Evolutionary conservation across 257 asterid genomes (phyloP).

Genomic region (Solanum appendiculatum): DNA sequence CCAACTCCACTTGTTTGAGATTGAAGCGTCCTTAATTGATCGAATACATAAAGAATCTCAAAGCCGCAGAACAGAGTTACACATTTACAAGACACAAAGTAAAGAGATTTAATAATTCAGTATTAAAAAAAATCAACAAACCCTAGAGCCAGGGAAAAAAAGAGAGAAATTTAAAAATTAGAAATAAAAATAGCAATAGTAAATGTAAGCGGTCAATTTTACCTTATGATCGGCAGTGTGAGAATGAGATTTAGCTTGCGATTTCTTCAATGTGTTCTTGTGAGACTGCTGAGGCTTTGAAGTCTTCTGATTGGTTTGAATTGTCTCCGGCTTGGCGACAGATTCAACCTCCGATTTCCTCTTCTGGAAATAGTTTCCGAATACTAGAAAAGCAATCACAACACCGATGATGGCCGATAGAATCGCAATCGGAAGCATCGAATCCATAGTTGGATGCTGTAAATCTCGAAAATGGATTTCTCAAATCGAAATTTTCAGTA

Average conservation of each 20-base stretch:
- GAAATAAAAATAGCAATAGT: not conserved
- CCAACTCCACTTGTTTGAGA: not conserved
- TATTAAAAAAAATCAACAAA: not conserved
- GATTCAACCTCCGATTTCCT: conserved; percentile 71
- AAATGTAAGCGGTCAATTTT: not conserved
- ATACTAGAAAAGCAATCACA: conserved; percentile 47
- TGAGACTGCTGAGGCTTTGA: conserved; percentile 24
- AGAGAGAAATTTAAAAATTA: not conserved
- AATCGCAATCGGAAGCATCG: conserved; percentile 36
- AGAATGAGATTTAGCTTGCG: conserved; percentile 55
- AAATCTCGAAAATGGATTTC: not conserved
- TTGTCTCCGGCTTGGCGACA: conserved; percentile 39
- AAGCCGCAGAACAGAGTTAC: not conserved
- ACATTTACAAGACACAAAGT: not conserved
- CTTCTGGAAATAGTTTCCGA: conserved; percentile 59
- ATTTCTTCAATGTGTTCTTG: conserved; percentile 31
- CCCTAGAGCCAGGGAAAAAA: not conserved
- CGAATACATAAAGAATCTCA: not conserved
- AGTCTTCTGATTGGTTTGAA: conserved; percentile 24
- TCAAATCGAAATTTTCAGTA: not conserved
- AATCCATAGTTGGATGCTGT: conserved; percentile 35
- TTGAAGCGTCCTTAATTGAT: not conserved
- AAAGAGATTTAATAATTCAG: not conserved
- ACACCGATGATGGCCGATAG: conserved; percentile 67
- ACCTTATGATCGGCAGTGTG: conserved; percentile 79